Base-by-base conservation (phyloP, 108 stramenopile genomes). In the Cyclotella distinguenda region DNA sequence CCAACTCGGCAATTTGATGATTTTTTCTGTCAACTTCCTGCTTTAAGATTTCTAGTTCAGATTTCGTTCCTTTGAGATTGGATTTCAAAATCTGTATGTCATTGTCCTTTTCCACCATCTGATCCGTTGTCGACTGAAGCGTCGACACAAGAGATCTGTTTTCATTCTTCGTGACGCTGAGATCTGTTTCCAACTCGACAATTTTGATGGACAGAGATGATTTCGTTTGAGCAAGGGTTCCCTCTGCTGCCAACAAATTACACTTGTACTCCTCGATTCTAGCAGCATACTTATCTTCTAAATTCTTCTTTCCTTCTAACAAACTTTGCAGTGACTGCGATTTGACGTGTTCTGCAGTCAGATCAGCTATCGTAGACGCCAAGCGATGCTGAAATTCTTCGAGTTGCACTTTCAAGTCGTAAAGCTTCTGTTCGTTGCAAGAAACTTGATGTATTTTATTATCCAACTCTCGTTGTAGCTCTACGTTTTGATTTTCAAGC, bases 161-260 rank as follows among this genome's bases (percentile, higher is more conserved):
- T 11, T 64, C 60, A 33, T 57, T 38, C 55, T 43, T 57, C 10
- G 47, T 64, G 16, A 34, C 19, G 23, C 34, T 56, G 3, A 73
- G 22, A 27, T 84, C 72, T 33, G 64, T 51, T 52, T 69, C 64
- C 32, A 84, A 52, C 25, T 58, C 31, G 26, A 44, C 44, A 65
- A 84, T 77, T 49, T 78, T 68, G 21, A 32, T 52, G 30, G 80
- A 66, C 77, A 84, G 74, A 18, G 68, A 65, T 3, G 62, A n/a
- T 16, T 65, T 81, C 0, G 77, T 64, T 51, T 74, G 68, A 34
- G 72, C 64, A 35, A 77, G 72, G 23, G 52, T 42, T 16, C 35
- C 33, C 36, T 58, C 70, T 13, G 69, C 45, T 2, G 33, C 39
- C 12, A 32, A 21, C 22, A 69, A 4, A 47, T 79, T 74, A 0